Base-by-base conservation (phyloP, 139 green algal genomes). In the Pseudopediastrum boryanum region DNA sequence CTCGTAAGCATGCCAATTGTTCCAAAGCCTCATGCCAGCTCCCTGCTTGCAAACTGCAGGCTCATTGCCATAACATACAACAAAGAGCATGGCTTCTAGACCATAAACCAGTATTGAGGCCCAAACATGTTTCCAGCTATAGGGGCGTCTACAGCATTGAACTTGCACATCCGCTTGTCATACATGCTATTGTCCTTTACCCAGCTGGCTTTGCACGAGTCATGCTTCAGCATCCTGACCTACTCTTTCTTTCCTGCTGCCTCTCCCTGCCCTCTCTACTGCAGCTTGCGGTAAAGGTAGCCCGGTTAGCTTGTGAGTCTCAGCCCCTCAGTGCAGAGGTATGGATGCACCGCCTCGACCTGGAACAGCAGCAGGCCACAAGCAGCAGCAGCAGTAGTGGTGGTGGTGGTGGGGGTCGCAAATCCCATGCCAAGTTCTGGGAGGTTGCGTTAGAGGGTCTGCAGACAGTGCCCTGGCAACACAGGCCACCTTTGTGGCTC, bases 401-500 rank as follows among this genome's bases (percentile, higher is more conserved):
- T 66, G 71, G 54, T 27, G 54, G 41, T 35, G 35, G 36, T 2
- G 3, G 3, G 33, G 61, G 23, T n/a, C n/a, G n/a, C n/a, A n/a
- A n/a, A n/a, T n/a, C n/a, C n/a, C n/a, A n/a, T n/a, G n/a, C 51
- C 70, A 77, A 52, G 46, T 74, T 33, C 46, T 81, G 44, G 62
- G 27, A 25, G n/a, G 31, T 81, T 10, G 23, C 73, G 8, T 39
- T 25, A 12, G 43, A 81, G 25, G 85, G 71, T 19, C 56, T 91
- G 61, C 42, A 63, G 50, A 54, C 63, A 7, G 78, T 86, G 38
- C 71, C 71, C n/a, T n/a, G 3, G 63, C 64, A 46, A 67, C 43
- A 19, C 67, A 73, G 25, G 73, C 75, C 1, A 39, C 25, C 64
- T 19, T 21, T 85, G 21, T 87, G 83, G 84, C 67, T 83, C 16